Evolutionary conservation across 306 rosid genomes (phyloP).

Genomic region (Cajanus cajan): DNA sequence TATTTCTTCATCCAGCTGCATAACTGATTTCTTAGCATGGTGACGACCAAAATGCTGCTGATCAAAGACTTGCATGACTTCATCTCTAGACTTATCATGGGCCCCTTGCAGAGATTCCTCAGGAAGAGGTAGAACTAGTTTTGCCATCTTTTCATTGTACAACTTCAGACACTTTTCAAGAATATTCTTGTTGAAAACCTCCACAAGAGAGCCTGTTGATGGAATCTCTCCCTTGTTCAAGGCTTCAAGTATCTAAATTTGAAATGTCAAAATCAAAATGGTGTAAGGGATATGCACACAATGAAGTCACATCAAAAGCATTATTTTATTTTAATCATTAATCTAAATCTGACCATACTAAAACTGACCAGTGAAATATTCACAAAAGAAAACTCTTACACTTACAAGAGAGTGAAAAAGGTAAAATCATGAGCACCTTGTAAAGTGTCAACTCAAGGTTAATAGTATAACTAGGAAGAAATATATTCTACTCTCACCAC

Average conservation of each 20-base stretch:
- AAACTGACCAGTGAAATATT: not conserved
- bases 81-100: constrained; percentile 58
- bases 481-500: not conserved
- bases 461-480: not conserved
- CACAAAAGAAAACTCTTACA: not conserved
- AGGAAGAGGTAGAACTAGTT: constrained; percentile 59
- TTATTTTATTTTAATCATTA: not conserved
- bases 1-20: constrained; percentile 78
- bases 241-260: constrained; percentile 84
- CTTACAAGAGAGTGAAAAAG: not conserved
- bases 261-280: constrained; percentile 23
- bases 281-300: constrained; percentile 8
- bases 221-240: constrained; percentile 99
- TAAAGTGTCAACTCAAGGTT: not conserved
- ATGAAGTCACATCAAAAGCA: constrained; percentile 12
- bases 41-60: constrained; percentile 86
- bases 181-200: constrained; percentile 87
- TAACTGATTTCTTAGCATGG: constrained; percentile 83
- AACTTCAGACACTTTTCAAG: constrained; percentile 87
- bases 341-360: not conserved
- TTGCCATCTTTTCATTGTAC: constrained; percentile 58
- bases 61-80: constrained; percentile 66
- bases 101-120: constrained; percentile 56
- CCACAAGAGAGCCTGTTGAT: constrained; percentile 96
- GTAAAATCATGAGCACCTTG: constrained; percentile 9